A percentile compares a stretch with the other conserved stretches of the same genome.
Evolutionary conservation across 345 rosid species (phyloP).

Genomic region (Gossypium turneri): DNA sequence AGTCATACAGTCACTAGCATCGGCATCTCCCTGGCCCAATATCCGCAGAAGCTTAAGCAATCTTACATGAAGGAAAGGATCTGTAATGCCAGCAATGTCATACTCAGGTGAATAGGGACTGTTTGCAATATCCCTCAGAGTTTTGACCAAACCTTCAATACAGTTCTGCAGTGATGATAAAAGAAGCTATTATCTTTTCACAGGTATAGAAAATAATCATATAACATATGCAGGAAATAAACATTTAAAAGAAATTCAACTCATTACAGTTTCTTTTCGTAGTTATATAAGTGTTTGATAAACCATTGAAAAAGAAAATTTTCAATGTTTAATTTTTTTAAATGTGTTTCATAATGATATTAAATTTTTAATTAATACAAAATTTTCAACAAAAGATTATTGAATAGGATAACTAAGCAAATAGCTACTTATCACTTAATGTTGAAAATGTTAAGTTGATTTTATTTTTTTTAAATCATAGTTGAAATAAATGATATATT

Average conservation of each 20-base stretch:
- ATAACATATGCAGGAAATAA: background rate
- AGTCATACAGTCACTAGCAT: slow-evolving; percentile 92
- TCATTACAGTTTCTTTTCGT: background rate
- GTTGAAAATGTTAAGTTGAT: too few relatives aligned
- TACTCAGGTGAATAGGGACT: slow-evolving; percentile 97
- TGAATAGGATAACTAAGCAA: too few relatives aligned
- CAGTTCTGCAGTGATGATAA: slow-evolving; percentile 58
- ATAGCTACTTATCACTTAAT: too few relatives aligned
- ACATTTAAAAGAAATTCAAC: background rate
- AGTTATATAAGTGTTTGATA: background rate
- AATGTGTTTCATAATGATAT: too few relatives aligned
- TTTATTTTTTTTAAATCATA: too few relatives aligned
- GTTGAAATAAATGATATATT: too few relatives aligned
- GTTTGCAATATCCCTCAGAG: slow-evolving; percentile 77
- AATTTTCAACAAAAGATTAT: too few relatives aligned
- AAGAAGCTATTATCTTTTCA: slow-evolving; percentile 11
- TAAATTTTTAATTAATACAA: too few relatives aligned
- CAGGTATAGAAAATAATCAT: background rate
- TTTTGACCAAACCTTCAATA: slow-evolving; percentile 81
- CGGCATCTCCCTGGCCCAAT: slow-evolving; percentile 92
- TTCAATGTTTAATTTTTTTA: too few relatives aligned
- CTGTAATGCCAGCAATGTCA: slow-evolving; percentile 95
- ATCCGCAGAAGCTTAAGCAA: slow-evolving; percentile 81
- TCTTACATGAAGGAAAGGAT: slow-evolving; percentile 96
- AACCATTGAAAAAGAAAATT: too few relatives aligned